phyloP scores from a whole-genome alignment of 805 yeast genomes.

The Ogataea paradorogensis region DNA sequence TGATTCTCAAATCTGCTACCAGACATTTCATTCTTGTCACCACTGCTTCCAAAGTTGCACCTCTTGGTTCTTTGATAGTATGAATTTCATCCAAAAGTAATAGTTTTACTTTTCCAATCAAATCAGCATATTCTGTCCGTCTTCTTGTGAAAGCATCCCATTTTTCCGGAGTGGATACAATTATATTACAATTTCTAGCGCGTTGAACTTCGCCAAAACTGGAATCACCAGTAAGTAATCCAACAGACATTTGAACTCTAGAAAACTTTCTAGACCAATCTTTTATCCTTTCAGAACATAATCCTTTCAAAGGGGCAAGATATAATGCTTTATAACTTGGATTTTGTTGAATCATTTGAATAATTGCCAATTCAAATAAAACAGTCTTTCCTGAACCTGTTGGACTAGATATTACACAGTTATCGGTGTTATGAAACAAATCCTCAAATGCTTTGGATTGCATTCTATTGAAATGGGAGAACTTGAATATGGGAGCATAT shows the following conservation, averaged over 20 bases:
- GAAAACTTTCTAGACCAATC: slow-evolving; percentile 45
- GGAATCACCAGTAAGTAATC: slow-evolving; percentile 56
- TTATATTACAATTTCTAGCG: slow-evolving; percentile 42
- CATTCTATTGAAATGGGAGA: slow-evolving; percentile 45
- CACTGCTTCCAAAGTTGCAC: slow-evolving; percentile 48
- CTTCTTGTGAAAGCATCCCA: slow-evolving; percentile 57
- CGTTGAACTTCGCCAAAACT: slow-evolving; percentile 38
- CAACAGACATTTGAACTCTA: slow-evolving; percentile 40
- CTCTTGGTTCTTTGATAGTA: slow-evolving; percentile 43
- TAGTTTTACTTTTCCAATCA: slow-evolving; percentile 43
- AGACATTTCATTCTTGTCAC: slow-evolving; percentile 45
- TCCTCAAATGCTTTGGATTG: slow-evolving; percentile 43
- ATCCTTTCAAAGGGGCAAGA: slow-evolving; percentile 59
- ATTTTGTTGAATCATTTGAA: slow-evolving; percentile 30
- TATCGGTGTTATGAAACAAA: slow-evolving; percentile 36
- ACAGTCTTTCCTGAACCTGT: slow-evolving; percentile 62
- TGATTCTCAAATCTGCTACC: slow-evolving; percentile 36
- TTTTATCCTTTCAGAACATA: slow-evolving; percentile 47
- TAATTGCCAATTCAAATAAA: slow-evolving; percentile 50
- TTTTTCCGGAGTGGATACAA: slow-evolving; percentile 61
- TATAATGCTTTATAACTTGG: slow-evolving; percentile 40
- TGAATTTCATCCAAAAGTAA: slow-evolving; percentile 49
- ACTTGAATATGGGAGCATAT: slow-evolving; percentile 35
- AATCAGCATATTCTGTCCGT: slow-evolving; percentile 41
- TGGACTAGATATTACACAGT: slow-evolving; percentile 52